These are phyloP conservation scores for Fonticula alba DNA, from an alignment of 78 protist species.

Conservation along the genomic window DNA sequence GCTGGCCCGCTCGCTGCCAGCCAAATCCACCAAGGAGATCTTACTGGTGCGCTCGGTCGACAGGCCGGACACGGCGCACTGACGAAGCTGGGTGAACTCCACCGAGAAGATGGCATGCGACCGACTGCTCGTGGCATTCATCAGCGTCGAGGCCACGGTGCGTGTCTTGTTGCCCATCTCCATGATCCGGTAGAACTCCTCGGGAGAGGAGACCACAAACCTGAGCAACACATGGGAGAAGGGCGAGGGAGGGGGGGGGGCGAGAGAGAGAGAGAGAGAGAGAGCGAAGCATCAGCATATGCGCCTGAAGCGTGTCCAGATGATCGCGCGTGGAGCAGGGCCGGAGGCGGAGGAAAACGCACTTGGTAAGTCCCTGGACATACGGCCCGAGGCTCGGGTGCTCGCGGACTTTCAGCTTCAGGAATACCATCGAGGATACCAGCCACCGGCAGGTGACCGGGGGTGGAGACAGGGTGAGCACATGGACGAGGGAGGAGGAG, in stretches of 20 bases:
- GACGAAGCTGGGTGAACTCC: not conserved
- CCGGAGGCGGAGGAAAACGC: too few species aligned
- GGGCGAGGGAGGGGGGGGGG: too few species aligned
- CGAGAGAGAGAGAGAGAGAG: too few species aligned
- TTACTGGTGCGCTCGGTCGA: conserved; percentile 14
- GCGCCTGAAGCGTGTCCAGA: too few species aligned
- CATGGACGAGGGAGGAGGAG: too few species aligned
- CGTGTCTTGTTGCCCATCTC: conserved; percentile 29
- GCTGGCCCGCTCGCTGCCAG: conserved; percentile 55
- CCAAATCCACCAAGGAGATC: conserved; percentile 11
- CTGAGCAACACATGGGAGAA: too few species aligned
- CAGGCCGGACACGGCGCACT: not conserved
- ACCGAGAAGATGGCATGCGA: conserved; percentile 39
- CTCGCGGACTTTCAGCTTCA: not conserved
- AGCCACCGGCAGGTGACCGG: too few species aligned
- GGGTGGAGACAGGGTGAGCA: too few species aligned
- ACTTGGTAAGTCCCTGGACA: not conserved
- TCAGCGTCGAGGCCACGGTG: conserved; percentile 30
- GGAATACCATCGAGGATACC: too few species aligned
- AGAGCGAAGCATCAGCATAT: too few species aligned
- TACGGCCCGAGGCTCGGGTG: not conserved
- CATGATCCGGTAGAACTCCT: conserved; percentile 27
- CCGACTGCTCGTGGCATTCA: conserved; percentile 44
- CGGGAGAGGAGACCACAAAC: conserved; percentile 11
- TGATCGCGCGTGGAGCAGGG: too few species aligned